These are phyloP conservation scores for Didymella lethalis DNA, from an alignment of 2,329 filamentous ascomycete genomes.

Conservation along the genomic window DNA sequence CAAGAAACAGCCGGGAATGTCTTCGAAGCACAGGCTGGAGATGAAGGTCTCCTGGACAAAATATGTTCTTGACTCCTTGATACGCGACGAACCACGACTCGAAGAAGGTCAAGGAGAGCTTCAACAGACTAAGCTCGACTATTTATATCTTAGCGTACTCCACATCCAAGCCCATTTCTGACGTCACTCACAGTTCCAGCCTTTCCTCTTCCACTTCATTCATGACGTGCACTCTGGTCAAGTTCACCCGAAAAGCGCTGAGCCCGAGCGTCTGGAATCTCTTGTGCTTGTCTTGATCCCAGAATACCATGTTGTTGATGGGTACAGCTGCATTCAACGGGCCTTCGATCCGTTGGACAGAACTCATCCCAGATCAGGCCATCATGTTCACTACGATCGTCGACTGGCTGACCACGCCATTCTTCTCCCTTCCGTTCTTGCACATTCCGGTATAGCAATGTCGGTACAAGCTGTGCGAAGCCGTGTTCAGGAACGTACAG, in stretches of 20 bases:
- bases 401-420: slow-evolving; percentile 42
- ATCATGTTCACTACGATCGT: slow-evolving; percentile 20
- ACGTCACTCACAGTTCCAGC: slow-evolving; percentile 6
- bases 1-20: too few species aligned
- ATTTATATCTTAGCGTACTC: not conserved
- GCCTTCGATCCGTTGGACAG: slow-evolving; percentile 46
- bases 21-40: too few species aligned
- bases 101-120: not conserved
- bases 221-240: slow-evolving; percentile 22
- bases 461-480: slow-evolving; percentile 40
- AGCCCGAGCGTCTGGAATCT: slow-evolving; percentile 41
- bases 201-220: not conserved
- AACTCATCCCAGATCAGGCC: slow-evolving; percentile 47
- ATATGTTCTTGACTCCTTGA: not conserved
- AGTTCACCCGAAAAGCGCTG: slow-evolving; percentile 43
- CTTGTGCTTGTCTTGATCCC: slow-evolving; percentile 32
- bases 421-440: slow-evolving; percentile 42
- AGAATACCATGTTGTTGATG: slow-evolving; percentile 50
- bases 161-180: not conserved
- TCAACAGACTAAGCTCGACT: not conserved
- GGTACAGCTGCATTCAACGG: slow-evolving; percentile 45
- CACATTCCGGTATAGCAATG: slow-evolving; percentile 39
- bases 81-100: not conserved
- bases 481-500: slow-evolving; percentile 10
- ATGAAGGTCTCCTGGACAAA: not conserved